Base-by-base conservation (phyloP, 73 alveolate species). In the Uronychia binucleata region DNA sequence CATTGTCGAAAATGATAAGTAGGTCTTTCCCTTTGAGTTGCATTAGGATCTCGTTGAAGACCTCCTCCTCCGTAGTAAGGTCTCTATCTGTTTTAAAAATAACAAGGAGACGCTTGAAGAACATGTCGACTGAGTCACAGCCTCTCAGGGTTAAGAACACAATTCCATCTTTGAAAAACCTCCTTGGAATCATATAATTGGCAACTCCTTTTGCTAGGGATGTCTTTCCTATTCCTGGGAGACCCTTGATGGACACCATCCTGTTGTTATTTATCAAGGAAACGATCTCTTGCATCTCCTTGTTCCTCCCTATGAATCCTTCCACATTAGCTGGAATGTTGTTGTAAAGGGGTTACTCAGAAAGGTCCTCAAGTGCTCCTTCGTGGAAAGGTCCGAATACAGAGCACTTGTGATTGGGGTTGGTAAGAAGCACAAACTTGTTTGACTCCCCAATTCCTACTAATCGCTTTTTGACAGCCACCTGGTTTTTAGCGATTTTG, bases 201-300 rank as follows among this genome's bases (percentile, higher is more conserved):
- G 84, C 89, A 26, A 85, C 88, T 67, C 79, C 75, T 74, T 86
- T 89, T 11, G 92, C 33, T 0, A 89, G 25, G 33, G 91, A 33
- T 0, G 96, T 90, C 34, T 90, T 90, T 80, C 96, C 96, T 0
- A 90, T 90, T n/a, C 96, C 96, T n/a, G 93, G 96, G 0, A 83
- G 76, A 5, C 96, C 96, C 57, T 78, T 78, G 8, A 90, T 80
- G 1, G 93, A 77, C 31, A 90, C 96, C 46, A 90, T 33, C 76
- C 96, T 85, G 34, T 58, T 76, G 28, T 76, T 35, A 26, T 60
- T 32, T 26, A 90, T 30, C 13, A 46, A 67, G 13, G 32, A 29
- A 28, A 86, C 77, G 0, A 90, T 85, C 31, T 80, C 90, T 1
- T 90, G 82, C 88, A 86, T 80, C 74, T 90, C 96, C 34, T 57